A percentile compares a stretch with the other conserved stretches of the same genome.
Evolutionary conservation across 148 eudicot genomes (phyloP).

Genomic region (Arctostaphylos glauca): DNA sequence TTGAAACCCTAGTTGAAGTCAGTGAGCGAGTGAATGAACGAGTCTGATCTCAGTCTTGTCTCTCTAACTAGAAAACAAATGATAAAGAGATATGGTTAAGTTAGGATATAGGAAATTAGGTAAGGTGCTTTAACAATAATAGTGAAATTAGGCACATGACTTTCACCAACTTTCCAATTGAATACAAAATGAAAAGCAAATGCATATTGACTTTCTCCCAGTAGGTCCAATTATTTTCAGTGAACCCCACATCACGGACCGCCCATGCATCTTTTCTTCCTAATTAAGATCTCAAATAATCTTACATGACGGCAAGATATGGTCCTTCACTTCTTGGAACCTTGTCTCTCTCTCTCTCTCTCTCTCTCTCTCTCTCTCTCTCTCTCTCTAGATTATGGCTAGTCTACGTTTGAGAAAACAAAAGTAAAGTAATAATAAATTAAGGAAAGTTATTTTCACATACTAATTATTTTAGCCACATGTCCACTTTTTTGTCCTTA

Average conservation of each 20-base stretch:
- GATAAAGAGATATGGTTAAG: background rate
- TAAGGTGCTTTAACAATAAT: background rate
- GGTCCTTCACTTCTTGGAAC: background rate
- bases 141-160: background rate
- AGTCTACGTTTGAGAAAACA: background rate
- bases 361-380: background rate
- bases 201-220: background rate
- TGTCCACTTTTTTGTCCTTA: too few species aligned
- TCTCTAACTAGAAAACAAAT: slow-evolving; percentile 1
- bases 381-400: too few species aligned
- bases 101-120: background rate
- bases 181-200: background rate
- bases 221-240: slow-evolving; percentile 1
- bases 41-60: background rate
- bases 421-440: too few species aligned
- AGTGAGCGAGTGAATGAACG: background rate
- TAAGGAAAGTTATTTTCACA: too few species aligned
- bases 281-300: background rate
- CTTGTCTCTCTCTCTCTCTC: background rate
- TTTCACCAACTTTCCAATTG: slow-evolving; percentile 7
- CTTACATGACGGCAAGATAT: background rate
- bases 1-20: slow-evolving; percentile 6
- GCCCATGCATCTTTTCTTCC: slow-evolving; percentile 1
- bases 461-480: too few species aligned
- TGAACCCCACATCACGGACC: slow-evolving; percentile 3